Evolutionary conservation across 345 rosid species (phyloP).

Genomic region (Populus pruinosa): DNA sequence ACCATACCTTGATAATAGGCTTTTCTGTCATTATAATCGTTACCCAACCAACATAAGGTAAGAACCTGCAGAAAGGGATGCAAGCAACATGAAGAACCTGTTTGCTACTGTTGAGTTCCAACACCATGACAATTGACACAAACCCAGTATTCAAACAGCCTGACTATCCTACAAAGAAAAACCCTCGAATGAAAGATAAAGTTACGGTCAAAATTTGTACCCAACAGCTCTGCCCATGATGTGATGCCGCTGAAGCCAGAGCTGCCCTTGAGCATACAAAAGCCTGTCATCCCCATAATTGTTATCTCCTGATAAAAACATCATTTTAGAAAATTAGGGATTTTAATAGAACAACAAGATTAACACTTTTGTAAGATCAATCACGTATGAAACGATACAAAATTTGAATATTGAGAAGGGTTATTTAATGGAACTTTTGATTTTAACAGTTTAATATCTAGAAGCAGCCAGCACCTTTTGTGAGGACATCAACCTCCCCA

Average conservation of each 20-base stretch:
- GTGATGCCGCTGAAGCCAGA: slow-evolving; percentile 62
- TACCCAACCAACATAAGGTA: slow-evolving; percentile 78
- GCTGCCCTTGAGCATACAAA: slow-evolving; percentile 61
- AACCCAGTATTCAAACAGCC: neutral
- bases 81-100: slow-evolving; percentile 1
- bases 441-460: slow-evolving; percentile 6
- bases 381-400: neutral
- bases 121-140: neutral
- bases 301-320: slow-evolving; percentile 50
- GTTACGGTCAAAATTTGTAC: slow-evolving; percentile 28
- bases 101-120: neutral
- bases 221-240: slow-evolving; percentile 83
- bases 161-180: too few species aligned
- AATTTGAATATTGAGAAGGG: neutral
- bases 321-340: neutral
- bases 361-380: neutral
- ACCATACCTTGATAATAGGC: slow-evolving; percentile 68
- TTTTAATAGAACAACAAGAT: neutral
- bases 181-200: neutral
- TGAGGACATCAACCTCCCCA: slow-evolving; percentile 86
- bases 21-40: slow-evolving; percentile 73
- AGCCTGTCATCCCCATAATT: slow-evolving; percentile 51
- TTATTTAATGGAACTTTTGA: neutral
- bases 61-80: slow-evolving; percentile 42
- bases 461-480: slow-evolving; percentile 64